Conservation (phyloP, 2,329 filamentous ascomycete genomes). For the Pezicula radicicola region DNA sequence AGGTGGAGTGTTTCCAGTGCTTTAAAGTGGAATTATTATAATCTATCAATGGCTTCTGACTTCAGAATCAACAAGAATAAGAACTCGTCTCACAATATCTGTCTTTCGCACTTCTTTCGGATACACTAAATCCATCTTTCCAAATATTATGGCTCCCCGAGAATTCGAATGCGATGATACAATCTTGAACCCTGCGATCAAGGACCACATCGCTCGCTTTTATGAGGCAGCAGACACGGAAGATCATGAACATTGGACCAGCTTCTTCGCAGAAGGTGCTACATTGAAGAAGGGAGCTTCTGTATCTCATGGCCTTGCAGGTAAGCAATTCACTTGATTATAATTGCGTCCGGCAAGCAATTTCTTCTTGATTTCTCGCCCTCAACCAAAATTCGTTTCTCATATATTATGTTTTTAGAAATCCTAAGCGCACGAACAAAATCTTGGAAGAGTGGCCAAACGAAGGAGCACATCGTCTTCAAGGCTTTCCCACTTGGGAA, state of each 20-base stretch:
- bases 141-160: neutral
- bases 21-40: too few species aligned
- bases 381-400: too few species aligned
- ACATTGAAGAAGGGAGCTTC: neutral
- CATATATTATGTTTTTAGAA: neutral
- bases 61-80: too few species aligned
- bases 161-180: neutral
- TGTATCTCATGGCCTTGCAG: neutral
- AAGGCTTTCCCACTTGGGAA: neutral
- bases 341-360: too few species aligned
- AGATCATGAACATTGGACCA: neutral
- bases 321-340: neutral
- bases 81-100: too few species aligned
- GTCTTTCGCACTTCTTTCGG: too few species aligned
- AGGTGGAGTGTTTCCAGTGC: too few species aligned
- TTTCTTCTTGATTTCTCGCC: too few species aligned
- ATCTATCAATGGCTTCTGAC: too few species aligned
- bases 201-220: neutral
- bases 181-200: neutral
- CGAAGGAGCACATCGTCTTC: slow-evolving; percentile 1
- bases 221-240: neutral
- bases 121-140: too few species aligned
- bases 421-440: neutral
- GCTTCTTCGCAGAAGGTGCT: neutral
- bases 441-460: neutral